Evolutionary conservation across 345 rosid genomes (phyloP), one percentile per base, ranked within the genome.

Genomic region (Citrus mangshanensis): DNA sequence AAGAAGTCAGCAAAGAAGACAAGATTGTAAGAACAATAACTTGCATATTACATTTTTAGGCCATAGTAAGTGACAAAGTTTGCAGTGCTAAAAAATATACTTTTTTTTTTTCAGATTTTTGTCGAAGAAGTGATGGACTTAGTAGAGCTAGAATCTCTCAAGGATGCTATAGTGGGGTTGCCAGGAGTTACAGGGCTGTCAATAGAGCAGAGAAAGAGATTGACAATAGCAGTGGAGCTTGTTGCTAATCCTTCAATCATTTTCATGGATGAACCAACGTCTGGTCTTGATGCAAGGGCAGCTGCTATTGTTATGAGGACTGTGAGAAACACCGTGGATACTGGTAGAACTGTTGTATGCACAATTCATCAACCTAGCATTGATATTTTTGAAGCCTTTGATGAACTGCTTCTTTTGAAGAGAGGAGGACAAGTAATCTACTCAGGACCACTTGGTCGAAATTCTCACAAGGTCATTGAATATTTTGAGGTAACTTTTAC

Each of bases 251-350:
- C 97, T 21, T 91, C 98, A 2, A 94, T 94, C 63, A 92, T 94
- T 73, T 94, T 94, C 87, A 94, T 94, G 97, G 97, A 94, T 66
- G 98, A 94, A 78, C 98, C 97, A 4, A 94, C 98, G 5, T 92
- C 98, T 4, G 98, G 98, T 2, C 95, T 94, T 56, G 98, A 94
- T 60, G 97, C 98, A 2, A 89, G 91, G 38, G 98, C 97, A 37
- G 97, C 97, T 9, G 97, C 97, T 3, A 94, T 91, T 80, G 98
- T 94, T 35, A 94, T 92, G 98, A 92, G 98, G 77, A 87, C 98
- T 0, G 98, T 92, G 68, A 91, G 98, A 74, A 94, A 94, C 88
- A 94, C 95, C 0, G 97, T 92, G 75, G 98, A 94, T 77, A 93
- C 97, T 5, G 98, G 98, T 71, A 87, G 93, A 80, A 92, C 97